Conservation (phyloP, 2,329 filamentous ascomycete species). For the Colletotrichum aenigma region DNA sequence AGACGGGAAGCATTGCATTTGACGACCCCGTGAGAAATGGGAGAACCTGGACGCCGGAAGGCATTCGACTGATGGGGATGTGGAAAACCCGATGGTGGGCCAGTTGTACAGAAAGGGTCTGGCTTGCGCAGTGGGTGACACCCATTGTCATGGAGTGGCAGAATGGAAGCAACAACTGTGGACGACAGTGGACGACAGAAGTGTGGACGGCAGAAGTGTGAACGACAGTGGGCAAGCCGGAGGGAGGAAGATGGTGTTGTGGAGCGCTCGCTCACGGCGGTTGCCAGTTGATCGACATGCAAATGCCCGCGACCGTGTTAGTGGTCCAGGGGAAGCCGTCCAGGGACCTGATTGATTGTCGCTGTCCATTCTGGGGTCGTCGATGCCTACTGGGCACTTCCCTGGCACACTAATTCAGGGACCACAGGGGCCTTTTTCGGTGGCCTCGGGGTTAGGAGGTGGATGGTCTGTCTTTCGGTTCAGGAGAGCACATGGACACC, state of each 20-base stretch:
- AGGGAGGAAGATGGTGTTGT: not conserved
- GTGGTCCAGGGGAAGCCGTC: not conserved
- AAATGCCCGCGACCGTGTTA: slow-evolving; percentile 4
- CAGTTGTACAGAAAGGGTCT: not conserved
- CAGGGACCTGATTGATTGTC: slow-evolving; percentile 5
- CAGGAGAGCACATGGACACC: not conserved
- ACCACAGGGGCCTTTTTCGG: slow-evolving; percentile 9
- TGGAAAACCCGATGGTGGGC: not conserved
- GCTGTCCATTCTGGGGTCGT: not conserved
- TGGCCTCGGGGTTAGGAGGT: not conserved
- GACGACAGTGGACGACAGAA: not conserved
- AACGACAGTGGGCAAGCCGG: no score
- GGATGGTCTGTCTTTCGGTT: not conserved
- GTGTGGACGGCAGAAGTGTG: no score
- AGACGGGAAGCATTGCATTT: not conserved
- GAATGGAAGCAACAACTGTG: not conserved
- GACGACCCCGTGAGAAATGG: not conserved
- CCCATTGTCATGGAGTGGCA: not conserved
- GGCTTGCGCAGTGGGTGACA: not conserved
- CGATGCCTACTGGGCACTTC: not conserved
- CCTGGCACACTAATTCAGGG: slow-evolving; percentile 15
- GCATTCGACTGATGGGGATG: not conserved
- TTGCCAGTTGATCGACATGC: slow-evolving; percentile 12
- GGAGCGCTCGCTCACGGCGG: not conserved
- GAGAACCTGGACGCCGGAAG: not conserved